These are phyloP conservation scores for Viridothelium virens DNA, from an alignment of 495 filamentous ascomycete genomes.

Conservation along the genomic window DNA sequence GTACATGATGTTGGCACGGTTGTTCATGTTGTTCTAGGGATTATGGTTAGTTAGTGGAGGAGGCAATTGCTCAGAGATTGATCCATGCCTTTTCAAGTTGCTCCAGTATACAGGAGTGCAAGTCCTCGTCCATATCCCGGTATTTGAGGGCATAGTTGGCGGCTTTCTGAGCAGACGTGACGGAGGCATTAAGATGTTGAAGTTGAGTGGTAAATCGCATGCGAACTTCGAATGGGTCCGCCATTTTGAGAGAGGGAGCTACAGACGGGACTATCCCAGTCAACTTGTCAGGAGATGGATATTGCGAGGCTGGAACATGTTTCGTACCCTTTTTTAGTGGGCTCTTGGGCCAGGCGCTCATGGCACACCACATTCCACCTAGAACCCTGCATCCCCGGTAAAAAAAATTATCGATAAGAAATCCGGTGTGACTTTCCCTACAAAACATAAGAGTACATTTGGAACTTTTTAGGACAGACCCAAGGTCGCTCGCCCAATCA, in stretches of 20 bases:
- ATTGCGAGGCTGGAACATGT: too few relatives aligned
- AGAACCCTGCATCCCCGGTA: too few relatives aligned
- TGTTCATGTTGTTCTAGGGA: constrained; percentile 82
- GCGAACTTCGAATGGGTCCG: constrained; percentile 95
- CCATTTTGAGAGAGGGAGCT: constrained; percentile 45
- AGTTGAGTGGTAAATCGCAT: constrained; percentile 90
- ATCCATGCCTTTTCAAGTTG: constrained; percentile 72
- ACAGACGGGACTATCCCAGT: not conserved
- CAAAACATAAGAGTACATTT: too few relatives aligned
- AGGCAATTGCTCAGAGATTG: not conserved
- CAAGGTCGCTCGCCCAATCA: not conserved
- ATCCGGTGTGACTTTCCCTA: too few relatives aligned
- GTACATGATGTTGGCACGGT: constrained; percentile 96
- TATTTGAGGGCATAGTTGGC: constrained; percentile 92
- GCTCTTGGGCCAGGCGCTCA: too few relatives aligned
- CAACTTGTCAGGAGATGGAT: not conserved
- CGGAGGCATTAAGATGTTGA: constrained; percentile 78
- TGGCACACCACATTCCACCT: too few relatives aligned
- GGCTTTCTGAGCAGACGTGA: constrained; percentile 81
- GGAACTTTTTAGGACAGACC: too few relatives aligned
- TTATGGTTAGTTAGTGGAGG: not conserved
- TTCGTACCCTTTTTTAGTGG: too few relatives aligned
- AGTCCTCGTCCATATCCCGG: constrained; percentile 86
- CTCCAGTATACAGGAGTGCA: constrained; percentile 94
- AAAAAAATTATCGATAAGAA: not conserved